Percentiles rank a stretch among this genome's conserved stretches.
Conservation (phyloP, 2,329 filamentous ascomycete species). For the Hymenoscyphus fructigenus region DNA sequence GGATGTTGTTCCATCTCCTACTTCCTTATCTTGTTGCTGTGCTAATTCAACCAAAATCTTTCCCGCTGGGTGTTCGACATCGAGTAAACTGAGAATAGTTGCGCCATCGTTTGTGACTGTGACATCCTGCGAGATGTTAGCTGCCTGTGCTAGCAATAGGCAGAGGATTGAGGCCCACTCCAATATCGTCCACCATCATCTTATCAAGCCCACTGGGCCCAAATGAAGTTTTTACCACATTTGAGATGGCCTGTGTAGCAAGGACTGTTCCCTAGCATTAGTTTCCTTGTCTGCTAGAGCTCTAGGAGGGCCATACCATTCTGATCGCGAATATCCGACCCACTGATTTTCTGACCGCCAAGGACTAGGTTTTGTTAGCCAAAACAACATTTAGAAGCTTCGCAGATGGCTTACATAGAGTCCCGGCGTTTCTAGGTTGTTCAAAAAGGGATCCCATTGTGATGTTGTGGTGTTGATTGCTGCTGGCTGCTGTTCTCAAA, state of each 20-base stretch:
- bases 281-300: slow-evolving; percentile 13
- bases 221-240: slow-evolving; percentile 98
- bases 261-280: slow-evolving; percentile 57
- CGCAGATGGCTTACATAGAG: slow-evolving; percentile 64
- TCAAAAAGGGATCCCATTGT: slow-evolving; percentile 94
- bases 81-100: slow-evolving; percentile 90
- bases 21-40: slow-evolving; percentile 98
- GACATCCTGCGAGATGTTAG: slow-evolving; percentile 66
- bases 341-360: slow-evolving; percentile 95
- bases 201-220: slow-evolving; percentile 96
- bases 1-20: slow-evolving; percentile 96
- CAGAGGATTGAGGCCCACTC: slow-evolving; percentile 53
- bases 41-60: slow-evolving; percentile 98
- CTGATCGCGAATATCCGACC: slow-evolving; percentile 93
- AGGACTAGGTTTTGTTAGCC: slow-evolving; percentile 59
- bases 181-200: slow-evolving; percentile 99
- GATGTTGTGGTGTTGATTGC: slow-evolving; percentile 22
- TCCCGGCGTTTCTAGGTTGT: slow-evolving; percentile 87
- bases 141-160: slow-evolving; percentile 9
- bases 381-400: not conserved
- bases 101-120: slow-evolving; percentile 99
- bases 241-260: slow-evolving; percentile 94
- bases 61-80: slow-evolving; percentile 96
- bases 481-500: slow-evolving; percentile 11
- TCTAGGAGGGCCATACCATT: slow-evolving; percentile 62